Conservation (phyloP, 75 land plant genomes). For the Isoetes taiwanensis region DNA sequence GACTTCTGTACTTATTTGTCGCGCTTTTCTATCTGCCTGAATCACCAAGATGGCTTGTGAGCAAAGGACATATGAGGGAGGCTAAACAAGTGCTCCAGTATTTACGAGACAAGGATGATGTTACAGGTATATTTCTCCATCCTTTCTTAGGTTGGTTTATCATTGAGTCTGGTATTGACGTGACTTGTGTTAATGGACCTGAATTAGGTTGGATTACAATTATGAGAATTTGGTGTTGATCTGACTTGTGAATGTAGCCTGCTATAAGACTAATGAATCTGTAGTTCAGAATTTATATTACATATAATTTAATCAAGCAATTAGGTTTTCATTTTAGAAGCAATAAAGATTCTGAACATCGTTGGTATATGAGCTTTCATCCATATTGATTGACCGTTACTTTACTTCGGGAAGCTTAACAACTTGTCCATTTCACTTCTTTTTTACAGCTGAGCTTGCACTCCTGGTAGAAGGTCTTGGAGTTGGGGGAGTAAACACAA, state of each 20-base stretch:
- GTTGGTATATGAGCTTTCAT: no score
- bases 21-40: constrained; percentile 67
- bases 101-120: constrained; percentile 70
- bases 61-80: constrained; percentile 76
- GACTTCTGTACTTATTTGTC: constrained; percentile 37
- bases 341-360: no score
- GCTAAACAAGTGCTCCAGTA: constrained; percentile 59
- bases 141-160: neutral
- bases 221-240: neutral
- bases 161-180: neutral
- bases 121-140: constrained; percentile 43
- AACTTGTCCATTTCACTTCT: neutral
- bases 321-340: no score
- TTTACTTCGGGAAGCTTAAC: no score
- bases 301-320: no score
- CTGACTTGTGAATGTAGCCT: no score
- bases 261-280: no score
- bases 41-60: constrained; percentile 96
- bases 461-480: neutral
- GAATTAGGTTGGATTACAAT: no score
- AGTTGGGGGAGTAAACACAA: neutral
- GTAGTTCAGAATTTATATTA: no score
- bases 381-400: no score
- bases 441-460: constrained; percentile 7
- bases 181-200: neutral